Conservation (phyloP, 805 yeast species). For the Schizosaccharomyces japonicus region DNA sequence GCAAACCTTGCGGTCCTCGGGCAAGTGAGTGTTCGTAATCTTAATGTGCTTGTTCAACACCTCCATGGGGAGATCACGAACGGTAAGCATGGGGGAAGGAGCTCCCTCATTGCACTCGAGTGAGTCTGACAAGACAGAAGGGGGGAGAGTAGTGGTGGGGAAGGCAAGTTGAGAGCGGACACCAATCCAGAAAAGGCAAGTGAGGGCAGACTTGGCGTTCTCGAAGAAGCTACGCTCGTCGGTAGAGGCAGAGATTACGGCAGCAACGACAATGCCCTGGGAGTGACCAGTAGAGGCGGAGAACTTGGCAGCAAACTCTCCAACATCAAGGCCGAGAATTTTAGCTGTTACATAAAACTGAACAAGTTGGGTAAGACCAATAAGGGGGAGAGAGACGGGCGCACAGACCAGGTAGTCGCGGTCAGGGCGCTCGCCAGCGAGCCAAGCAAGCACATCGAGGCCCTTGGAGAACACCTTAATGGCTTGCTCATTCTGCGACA, state of each 20-base stretch:
- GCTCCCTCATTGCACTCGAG: constrained; percentile 83
- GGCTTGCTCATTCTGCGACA: constrained; percentile 49
- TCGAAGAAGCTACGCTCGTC: constrained; percentile 65
- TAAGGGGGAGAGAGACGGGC: constrained; percentile 91
- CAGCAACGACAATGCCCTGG: constrained; percentile 57
- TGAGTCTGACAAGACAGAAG: constrained; percentile 76
- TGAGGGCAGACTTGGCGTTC: constrained; percentile 53
- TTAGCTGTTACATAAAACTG: constrained; percentile 78
- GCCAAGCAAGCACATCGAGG: constrained; percentile 70
- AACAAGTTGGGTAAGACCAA: constrained; percentile 82
- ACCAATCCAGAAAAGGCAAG: constrained; percentile 78
- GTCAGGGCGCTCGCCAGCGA: constrained; percentile 69
- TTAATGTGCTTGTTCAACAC: constrained; percentile 62
- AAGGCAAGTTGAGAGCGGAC: constrained; percentile 71
- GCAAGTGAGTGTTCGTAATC: constrained; percentile 79
- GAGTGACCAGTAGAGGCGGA: constrained; percentile 22
- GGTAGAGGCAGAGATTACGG: constrained; percentile 60
- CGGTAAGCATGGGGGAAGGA: constrained; percentile 92
- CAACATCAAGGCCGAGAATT: constrained; percentile 69
- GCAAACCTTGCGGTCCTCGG: constrained; percentile 69
- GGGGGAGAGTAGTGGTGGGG: constrained; percentile 86
- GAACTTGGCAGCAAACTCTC: constrained; percentile 48
- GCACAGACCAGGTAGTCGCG: constrained; percentile 68
- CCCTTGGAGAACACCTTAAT: constrained; percentile 86
- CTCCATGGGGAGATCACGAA: constrained; percentile 60